A percentile compares a stretch with the other conserved stretches of the same genome.
These are phyloP conservation scores for Lathyrus sativus DNA, from an alignment of 306 rosid species.

Conservation along the genomic window DNA sequence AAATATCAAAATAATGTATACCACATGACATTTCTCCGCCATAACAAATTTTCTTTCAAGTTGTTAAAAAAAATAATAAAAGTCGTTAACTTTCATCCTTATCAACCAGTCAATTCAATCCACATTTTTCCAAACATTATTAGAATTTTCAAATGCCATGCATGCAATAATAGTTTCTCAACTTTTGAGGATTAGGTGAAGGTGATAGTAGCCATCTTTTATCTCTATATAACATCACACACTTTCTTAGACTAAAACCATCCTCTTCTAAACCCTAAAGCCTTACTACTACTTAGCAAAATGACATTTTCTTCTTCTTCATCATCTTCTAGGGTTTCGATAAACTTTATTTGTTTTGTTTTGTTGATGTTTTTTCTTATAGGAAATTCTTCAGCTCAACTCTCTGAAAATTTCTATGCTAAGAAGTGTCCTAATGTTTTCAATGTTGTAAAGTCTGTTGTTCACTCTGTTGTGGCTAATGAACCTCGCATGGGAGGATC, in stretches of 20 bases:
- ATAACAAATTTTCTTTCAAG: neutral
- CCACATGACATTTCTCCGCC: too few relatives aligned
- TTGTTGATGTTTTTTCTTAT: slow-evolving; percentile 43
- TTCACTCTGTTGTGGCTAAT: slow-evolving; percentile 54
- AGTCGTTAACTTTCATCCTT: neutral
- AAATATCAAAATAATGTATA: too few relatives aligned
- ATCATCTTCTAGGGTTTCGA: neutral
- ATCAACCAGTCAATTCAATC: slow-evolving; percentile 35
- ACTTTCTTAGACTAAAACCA: neutral
- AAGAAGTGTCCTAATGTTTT: slow-evolving; percentile 61
- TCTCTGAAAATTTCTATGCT: slow-evolving; percentile 53
- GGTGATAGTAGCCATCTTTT: slow-evolving; percentile 33
- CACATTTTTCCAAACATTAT: neutral
- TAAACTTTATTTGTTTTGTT: neutral
- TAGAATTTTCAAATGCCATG: slow-evolving; percentile 13
- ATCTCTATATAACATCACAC: slow-evolving; percentile 16
- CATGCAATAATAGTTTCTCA: slow-evolving; percentile 31
- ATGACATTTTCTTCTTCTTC: slow-evolving; percentile 42
- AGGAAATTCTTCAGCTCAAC: slow-evolving; percentile 52
- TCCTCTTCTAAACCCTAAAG: slow-evolving; percentile 22
- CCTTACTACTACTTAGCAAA: slow-evolving; percentile 1
- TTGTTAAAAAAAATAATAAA: neutral
- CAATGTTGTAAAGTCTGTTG: slow-evolving; percentile 41
- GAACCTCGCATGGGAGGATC: slow-evolving; percentile 76
- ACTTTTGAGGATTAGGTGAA: slow-evolving; percentile 36